Base-by-base conservation (phyloP, 768 basidiomycete genomes). In the Suillus fuscotomentosus region DNA sequence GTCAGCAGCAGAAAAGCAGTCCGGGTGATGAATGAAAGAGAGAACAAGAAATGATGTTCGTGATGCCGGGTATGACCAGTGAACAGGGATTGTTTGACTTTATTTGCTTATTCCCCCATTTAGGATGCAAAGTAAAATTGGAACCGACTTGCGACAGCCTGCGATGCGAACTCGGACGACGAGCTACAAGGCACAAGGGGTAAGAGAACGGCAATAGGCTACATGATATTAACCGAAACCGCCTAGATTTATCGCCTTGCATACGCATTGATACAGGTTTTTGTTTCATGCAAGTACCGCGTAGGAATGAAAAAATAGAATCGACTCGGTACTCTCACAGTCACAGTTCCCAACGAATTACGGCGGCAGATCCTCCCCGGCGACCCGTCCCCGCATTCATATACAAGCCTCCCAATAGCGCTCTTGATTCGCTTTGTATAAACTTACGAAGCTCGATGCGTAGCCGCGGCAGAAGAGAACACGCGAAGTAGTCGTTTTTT, bases 11-110 rank as follows among this genome's bases (percentile, higher is more conserved):
- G 47, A 47, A 55, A 39, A 24, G n/a, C 24, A 63, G 60, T 64
- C 60, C 48, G 45, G 24, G 14, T 50, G 50, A 22, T 41, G 50
- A 43, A 59, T 64, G 65, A 65, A 67, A 43, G 63, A 63, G 42
- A 51, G 34, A 65, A 57, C 41, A 15, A 65, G 65, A 54, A 67
- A 72, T 65, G 69, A 54, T 51, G 61, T n/a, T 54, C 31, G 34
- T 31, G 53, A 54, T 54, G 53, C 34, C 53, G 31, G 53, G 31
- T 36, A 54, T 54, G 53, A 54, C 20, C 17, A 34, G 31, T 50
- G 34, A 34, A 54, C 53, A 54, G 53, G 53, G 53, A 34, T 34
- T 54, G 53, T 54, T 54, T 54, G 53, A n/a, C 31, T 13, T 36
- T 54, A 20, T 36, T 54, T n/a, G 1, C 15, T 36, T n/a, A 11